These are phyloP conservation scores for Juglanconis sp. DNA, from an alignment of 2,329 filamentous ascomycete genomes.

Conservation along the genomic window DNA sequence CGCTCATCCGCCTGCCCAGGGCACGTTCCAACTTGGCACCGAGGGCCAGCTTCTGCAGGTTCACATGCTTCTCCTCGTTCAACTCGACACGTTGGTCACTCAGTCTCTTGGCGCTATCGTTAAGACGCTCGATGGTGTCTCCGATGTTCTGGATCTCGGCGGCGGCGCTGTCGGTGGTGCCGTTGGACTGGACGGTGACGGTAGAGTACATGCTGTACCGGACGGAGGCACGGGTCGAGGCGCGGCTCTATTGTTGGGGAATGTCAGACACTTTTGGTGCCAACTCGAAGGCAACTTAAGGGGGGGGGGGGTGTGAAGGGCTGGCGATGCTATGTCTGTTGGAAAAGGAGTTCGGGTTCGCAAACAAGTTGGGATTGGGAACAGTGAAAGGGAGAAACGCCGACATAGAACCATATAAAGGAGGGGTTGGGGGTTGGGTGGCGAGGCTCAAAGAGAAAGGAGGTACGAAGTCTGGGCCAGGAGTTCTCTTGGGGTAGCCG, in stretches of 20 bases:
- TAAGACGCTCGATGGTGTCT: slow-evolving; percentile 78
- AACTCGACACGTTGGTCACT: slow-evolving; percentile 77
- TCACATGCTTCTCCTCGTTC: slow-evolving; percentile 74
- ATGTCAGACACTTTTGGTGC: slow-evolving; percentile 3
- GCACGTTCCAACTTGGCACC: slow-evolving; percentile 89
- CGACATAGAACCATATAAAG: not conserved
- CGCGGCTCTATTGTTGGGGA: slow-evolving; percentile 40
- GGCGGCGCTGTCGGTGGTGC: slow-evolving; percentile 51
- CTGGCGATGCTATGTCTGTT: too few relatives aligned
- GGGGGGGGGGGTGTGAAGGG: not conserved
- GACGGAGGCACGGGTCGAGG: slow-evolving; percentile 53
- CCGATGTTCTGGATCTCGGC: slow-evolving; percentile 68
- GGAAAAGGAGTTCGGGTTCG: too few relatives aligned
- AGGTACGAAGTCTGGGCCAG: too few relatives aligned
- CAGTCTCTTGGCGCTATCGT: slow-evolving; percentile 71
- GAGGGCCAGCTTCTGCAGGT: slow-evolving; percentile 80
- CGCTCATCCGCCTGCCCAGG: slow-evolving; percentile 77
- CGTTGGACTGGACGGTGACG: slow-evolving; percentile 57
- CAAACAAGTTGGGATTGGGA: not conserved
- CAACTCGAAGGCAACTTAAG: not conserved
- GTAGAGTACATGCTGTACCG: slow-evolving; percentile 61
- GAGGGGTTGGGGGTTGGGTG: too few relatives aligned
- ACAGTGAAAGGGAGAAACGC: not conserved
- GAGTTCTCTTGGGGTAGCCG: too few relatives aligned
- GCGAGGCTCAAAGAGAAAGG: too few relatives aligned